Evolutionary conservation across 1,284 basidiomycete genomes (phyloP).

Genomic region (Irpex lacteus): DNA sequence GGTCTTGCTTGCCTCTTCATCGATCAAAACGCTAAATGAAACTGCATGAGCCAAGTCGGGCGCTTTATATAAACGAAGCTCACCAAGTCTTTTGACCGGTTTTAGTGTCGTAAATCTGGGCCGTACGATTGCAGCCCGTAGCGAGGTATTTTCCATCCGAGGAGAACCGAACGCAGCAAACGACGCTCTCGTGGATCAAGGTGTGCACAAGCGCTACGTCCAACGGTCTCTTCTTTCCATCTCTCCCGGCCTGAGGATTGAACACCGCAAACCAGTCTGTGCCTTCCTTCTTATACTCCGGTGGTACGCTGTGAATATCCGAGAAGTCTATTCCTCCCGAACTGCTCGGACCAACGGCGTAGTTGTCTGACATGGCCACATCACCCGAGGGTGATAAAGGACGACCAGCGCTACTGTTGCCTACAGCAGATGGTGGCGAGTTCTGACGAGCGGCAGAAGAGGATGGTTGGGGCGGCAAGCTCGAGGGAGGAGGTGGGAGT

Average conservation of each 20-base stretch:
- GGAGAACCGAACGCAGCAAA: constrained; percentile 91
- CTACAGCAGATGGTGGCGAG: background rate
- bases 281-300: constrained; percentile 76
- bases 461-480: constrained; percentile 9
- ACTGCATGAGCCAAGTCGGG: background rate
- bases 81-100: constrained; percentile 81
- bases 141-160: constrained; percentile 86
- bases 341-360: constrained; percentile 7
- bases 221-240: constrained; percentile 59
- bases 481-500: constrained; percentile 10
- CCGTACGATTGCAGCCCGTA: constrained; percentile 88
- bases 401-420: background rate
- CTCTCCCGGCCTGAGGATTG: constrained; percentile 66
- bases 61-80: constrained; percentile 18
- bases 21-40: constrained; percentile 46
- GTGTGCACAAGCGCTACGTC: constrained; percentile 92
- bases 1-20: constrained; percentile 49
- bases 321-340: constrained; percentile 21
- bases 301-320: constrained; percentile 44
- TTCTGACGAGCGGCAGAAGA: background rate
- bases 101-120: constrained; percentile 89
- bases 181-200: constrained; percentile 89
- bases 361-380: constrained; percentile 9
- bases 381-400: constrained; percentile 5
- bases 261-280: constrained; percentile 95